Conservation (phyloP, 2,329 filamentous ascomycete genomes). For the Penicillium nordicum region DNA sequence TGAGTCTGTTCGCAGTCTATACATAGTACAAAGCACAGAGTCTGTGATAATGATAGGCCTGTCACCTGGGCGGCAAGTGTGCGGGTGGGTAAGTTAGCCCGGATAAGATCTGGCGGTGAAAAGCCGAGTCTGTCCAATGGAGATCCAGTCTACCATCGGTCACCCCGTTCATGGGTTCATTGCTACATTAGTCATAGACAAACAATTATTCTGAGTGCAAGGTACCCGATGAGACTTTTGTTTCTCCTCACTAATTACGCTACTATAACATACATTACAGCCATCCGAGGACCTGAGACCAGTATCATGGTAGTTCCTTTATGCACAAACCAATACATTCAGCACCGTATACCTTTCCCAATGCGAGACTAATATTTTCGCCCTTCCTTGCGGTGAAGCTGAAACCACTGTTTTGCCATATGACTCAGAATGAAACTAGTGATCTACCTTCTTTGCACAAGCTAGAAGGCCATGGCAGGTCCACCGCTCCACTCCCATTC, state of each 20-base stretch:
- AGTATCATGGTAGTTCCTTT: neutral
- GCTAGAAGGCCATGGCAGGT: conserved; percentile 8
- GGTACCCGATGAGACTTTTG: neutral
- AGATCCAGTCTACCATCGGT: conserved; percentile 6
- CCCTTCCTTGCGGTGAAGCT: conserved; percentile 4
- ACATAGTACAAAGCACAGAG: conserved; percentile 6
- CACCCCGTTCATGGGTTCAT: neutral
- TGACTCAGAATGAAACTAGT: conserved; percentile 8
- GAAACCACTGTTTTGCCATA: neutral
- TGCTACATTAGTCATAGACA: conserved; percentile 1
- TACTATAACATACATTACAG: neutral
- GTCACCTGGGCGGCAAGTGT: conserved; percentile 10
- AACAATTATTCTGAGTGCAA: neutral
- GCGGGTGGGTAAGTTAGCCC: conserved; percentile 1
- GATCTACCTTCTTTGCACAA: conserved; percentile 7
- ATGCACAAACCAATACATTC: too few species aligned
- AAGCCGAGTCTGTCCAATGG: conserved; percentile 17
- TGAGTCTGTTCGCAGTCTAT: conserved; percentile 17
- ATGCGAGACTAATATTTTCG: neutral
- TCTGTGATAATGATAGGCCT: conserved; percentile 16
- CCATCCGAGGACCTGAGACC: neutral
- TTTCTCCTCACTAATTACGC: neutral
- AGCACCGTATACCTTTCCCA: neutral
- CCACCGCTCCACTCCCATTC: conserved; percentile 4
- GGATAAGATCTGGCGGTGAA: conserved; percentile 22